These are phyloP conservation scores for Pleoardoris graminearum DNA, from an alignment of 2,329 filamentous ascomycete genomes.

Conservation along the genomic window DNA sequence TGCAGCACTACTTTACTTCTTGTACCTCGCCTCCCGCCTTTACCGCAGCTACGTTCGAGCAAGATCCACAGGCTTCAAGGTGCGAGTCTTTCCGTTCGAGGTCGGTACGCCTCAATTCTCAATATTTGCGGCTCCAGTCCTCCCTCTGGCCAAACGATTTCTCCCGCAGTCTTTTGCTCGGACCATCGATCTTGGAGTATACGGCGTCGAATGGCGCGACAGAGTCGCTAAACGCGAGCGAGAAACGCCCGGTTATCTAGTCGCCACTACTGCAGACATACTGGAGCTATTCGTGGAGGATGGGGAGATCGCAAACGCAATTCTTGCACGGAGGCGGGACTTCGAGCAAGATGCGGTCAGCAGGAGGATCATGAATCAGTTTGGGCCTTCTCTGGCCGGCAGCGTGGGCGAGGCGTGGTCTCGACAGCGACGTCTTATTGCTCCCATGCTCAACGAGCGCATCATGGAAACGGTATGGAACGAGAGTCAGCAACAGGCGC, in stretches of 20 bases:
- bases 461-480: slow-evolving; percentile 16
- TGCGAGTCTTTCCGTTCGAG: background rate
- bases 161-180: background rate
- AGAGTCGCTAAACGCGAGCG: slow-evolving; percentile 1
- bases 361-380: background rate
- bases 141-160: background rate
- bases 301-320: background rate
- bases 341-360: background rate
- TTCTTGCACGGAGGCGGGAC: background rate
- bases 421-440: slow-evolving; percentile 17
- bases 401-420: slow-evolving; percentile 12
- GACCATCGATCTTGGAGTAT: background rate
- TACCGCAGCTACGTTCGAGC: background rate
- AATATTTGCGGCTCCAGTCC: background rate
- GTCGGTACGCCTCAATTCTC: background rate
- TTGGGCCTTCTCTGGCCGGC: background rate
- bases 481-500: slow-evolving; percentile 11
- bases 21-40: background rate
- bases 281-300: background rate
- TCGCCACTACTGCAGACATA: background rate
- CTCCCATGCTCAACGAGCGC: slow-evolving; percentile 15
- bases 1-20: background rate
- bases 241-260: slow-evolving; percentile 1
- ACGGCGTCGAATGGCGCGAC: slow-evolving; percentile 2
- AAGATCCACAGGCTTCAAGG: background rate